These are phyloP conservation scores for Podaxis sp. DNA, from an alignment of 768 basidiomycete genomes.

Conservation along the genomic window DNA sequence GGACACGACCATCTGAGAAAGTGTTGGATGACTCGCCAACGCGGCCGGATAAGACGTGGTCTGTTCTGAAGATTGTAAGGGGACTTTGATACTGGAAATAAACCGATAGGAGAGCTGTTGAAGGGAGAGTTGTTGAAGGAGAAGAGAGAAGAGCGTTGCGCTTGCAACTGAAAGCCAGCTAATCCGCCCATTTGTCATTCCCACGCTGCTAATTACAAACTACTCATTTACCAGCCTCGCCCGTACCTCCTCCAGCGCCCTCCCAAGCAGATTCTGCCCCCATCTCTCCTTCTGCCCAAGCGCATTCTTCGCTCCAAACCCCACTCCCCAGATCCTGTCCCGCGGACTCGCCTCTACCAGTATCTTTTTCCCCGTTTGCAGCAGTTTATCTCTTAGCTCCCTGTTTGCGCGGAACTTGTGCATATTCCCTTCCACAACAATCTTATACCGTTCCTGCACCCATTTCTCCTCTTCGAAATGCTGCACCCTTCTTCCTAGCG, in stretches of 20 bases:
- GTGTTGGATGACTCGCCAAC: constrained; percentile 10
- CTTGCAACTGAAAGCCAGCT: constrained; percentile 15
- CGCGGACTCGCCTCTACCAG: constrained; percentile 60
- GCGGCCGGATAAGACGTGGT: constrained; percentile 15
- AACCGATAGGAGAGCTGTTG: neutral
- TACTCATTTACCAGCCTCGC: constrained; percentile 29
- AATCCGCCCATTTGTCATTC: constrained; percentile 17
- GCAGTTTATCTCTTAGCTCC: constrained; percentile 37
- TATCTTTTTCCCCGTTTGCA: constrained; percentile 46
- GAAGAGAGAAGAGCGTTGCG: constrained; percentile 14
- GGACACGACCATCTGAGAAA: constrained; percentile 23
- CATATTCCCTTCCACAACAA: constrained; percentile 54
- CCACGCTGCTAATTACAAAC: constrained; percentile 19
- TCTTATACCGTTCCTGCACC: constrained; percentile 42
- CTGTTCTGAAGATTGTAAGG: neutral
- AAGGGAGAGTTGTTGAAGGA: neutral
- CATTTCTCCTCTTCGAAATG: constrained; percentile 51
- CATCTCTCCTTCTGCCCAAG: constrained; percentile 39
- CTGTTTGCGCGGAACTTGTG: constrained; percentile 55
- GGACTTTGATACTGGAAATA: neutral
- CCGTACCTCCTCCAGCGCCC: constrained; percentile 43
- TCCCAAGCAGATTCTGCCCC: constrained; percentile 59
- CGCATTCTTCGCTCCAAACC: constrained; percentile 52
- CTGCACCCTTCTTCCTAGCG: constrained; percentile 49
- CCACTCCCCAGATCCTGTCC: constrained; percentile 67